phyloP scores from a whole-genome alignment of 2,329 filamentous ascomycete genomes.

The Lasiodiplodia sp. region DNA sequence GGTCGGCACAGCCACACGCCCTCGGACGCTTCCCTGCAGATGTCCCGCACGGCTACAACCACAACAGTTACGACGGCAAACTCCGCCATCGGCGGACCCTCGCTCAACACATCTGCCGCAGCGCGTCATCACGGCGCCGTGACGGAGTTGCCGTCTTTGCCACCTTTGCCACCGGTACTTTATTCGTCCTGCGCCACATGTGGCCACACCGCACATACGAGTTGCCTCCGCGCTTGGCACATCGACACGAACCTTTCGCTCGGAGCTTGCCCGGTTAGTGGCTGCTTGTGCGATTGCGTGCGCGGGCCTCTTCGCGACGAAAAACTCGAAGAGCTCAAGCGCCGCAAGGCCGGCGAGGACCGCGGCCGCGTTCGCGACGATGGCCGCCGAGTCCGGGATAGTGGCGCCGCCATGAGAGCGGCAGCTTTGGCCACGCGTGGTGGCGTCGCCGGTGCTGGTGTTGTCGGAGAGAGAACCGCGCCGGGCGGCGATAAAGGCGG shows the following conservation, averaged over 20 bases:
- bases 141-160: constrained; percentile 1
- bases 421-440: constrained; percentile 18
- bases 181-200: constrained; percentile 68
- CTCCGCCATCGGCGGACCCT: background rate
- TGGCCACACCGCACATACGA: constrained; percentile 66
- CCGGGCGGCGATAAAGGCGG: background rate
- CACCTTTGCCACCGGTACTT: constrained; percentile 45
- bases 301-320: constrained; percentile 52
- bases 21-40: constrained; percentile 18
- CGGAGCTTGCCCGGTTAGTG: constrained; percentile 65
- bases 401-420: constrained; percentile 46
- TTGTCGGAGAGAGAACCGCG: constrained; percentile 3
- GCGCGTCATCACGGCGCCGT: background rate
- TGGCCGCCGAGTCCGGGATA: constrained; percentile 52
- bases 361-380: constrained; percentile 49
- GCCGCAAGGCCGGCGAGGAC: constrained; percentile 44
- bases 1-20: constrained; percentile 25
- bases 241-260: constrained; percentile 49
- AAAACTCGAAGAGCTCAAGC: constrained; percentile 37
- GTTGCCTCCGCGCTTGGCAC: constrained; percentile 66
- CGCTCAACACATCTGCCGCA: background rate
- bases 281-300: constrained; percentile 67
- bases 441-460: background rate
- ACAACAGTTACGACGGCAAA: constrained; percentile 6
- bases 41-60: constrained; percentile 19